Conservation (phyloP, 495 filamentous ascomycete genomes). For the Aspergillus nidulans region DNA sequence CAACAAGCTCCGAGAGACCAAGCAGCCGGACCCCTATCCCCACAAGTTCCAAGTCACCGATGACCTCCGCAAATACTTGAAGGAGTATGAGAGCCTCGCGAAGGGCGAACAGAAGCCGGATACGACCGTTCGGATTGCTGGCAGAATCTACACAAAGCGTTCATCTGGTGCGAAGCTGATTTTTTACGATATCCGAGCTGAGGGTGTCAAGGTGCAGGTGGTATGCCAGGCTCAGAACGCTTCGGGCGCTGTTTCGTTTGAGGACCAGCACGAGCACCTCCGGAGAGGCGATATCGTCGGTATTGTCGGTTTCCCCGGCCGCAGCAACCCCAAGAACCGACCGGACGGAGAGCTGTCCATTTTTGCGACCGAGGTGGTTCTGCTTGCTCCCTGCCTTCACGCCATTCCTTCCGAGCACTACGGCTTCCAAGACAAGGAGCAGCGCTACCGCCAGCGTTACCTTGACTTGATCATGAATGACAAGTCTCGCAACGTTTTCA, state of each 20-base stretch:
- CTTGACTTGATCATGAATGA: slow-evolving; percentile 97
- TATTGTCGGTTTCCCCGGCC: slow-evolving; percentile 82
- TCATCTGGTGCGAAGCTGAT: slow-evolving; percentile 75
- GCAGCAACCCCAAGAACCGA: slow-evolving; percentile 84
- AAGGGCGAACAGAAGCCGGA: slow-evolving; percentile 80
- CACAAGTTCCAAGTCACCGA: slow-evolving; percentile 93
- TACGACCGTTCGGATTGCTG: slow-evolving; percentile 67
- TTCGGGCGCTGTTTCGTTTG: slow-evolving; percentile 60
- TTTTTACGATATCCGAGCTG: slow-evolving; percentile 88
- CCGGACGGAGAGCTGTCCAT: slow-evolving; percentile 87
- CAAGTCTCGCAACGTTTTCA: slow-evolving; percentile 69
- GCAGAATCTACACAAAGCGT: slow-evolving; percentile 86
- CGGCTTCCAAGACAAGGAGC: slow-evolving; percentile 92
- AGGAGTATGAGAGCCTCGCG: slow-evolving; percentile 68
- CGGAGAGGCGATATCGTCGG: slow-evolving; percentile 88
- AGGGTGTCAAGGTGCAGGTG: slow-evolving; percentile 82
- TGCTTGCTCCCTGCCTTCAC: slow-evolving; percentile 88
- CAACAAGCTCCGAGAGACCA: slow-evolving; percentile 77
- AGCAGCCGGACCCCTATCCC: slow-evolving; percentile 85
- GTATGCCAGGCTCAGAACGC: slow-evolving; percentile 81
- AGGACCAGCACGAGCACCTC: slow-evolving; percentile 84
- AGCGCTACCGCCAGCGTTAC: slow-evolving; percentile 84
- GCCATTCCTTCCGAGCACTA: slow-evolving; percentile 89
- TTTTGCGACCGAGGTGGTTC: slow-evolving; percentile 79
- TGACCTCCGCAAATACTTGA: slow-evolving; percentile 70